Evolutionary conservation across 1,284 basidiomycete species (phyloP).

Genomic region (Rhodotorula sp.): DNA sequence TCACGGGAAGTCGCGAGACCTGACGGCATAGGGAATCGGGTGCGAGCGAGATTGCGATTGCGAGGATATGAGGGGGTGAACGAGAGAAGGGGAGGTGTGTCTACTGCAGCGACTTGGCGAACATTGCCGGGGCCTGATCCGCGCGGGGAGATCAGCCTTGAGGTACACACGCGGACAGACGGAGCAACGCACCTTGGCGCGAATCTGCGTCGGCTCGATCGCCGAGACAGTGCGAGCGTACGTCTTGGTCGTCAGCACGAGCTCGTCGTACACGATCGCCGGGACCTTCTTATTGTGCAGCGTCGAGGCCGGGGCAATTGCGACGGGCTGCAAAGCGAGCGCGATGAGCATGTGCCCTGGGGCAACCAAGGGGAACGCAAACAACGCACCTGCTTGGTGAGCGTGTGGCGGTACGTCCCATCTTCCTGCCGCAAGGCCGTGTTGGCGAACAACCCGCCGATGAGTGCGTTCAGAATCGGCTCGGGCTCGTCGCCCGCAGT

Average conservation of each 20-base stretch:
- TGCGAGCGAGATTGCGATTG: not conserved
- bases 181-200: constrained; percentile 13
- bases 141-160: no score
- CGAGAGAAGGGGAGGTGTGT: not conserved
- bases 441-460: constrained; percentile 75
- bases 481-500: constrained; percentile 46
- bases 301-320: constrained; percentile 83
- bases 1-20: no score
- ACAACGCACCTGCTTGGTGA: constrained; percentile 69
- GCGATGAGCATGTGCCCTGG: not conserved
- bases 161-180: not conserved
- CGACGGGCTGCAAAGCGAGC: constrained; percentile 61
- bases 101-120: not conserved
- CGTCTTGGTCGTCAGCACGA: constrained; percentile 81
- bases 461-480: constrained; percentile 52
- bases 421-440: constrained; percentile 79
- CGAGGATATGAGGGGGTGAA: not conserved
- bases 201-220: constrained; percentile 57
- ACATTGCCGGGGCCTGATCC: not conserved
- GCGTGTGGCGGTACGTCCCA: constrained; percentile 74
- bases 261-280: constrained; percentile 85
- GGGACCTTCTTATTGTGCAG: constrained; percentile 75
- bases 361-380: no score
- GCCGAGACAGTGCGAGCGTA: constrained; percentile 84
- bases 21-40: no score